These are phyloP conservation scores for Nissolia schottii DNA, from an alignment of 306 rosid genomes.

Conservation along the genomic window DNA sequence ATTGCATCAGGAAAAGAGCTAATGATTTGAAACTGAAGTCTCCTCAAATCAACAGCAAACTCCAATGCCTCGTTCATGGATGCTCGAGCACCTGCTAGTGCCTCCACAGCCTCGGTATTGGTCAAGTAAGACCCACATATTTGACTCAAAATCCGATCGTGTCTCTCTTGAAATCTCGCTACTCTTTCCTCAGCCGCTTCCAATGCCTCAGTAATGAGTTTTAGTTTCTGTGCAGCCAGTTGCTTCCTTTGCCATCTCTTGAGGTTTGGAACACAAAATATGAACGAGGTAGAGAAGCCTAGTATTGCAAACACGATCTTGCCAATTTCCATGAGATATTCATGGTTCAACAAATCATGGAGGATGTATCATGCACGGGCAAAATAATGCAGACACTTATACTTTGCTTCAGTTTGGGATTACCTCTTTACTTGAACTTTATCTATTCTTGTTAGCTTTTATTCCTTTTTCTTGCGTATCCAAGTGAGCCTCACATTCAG, in stretches of 20 bases:
- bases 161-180: slow-evolving; percentile 50
- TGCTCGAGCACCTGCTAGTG: slow-evolving; percentile 40
- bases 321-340: slow-evolving; percentile 26
- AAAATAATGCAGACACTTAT: neutral
- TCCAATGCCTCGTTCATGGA: slow-evolving; percentile 48
- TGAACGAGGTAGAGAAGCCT: slow-evolving; percentile 50
- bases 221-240: slow-evolving; percentile 39
- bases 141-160: slow-evolving; percentile 45
- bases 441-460: neutral
- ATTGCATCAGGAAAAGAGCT: slow-evolving; percentile 37
- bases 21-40: slow-evolving; percentile 37
- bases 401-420: slow-evolving; percentile 29
- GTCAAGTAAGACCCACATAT: slow-evolving; percentile 46
- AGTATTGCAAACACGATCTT: slow-evolving; percentile 30
- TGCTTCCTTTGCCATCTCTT: slow-evolving; percentile 40
- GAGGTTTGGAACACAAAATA: slow-evolving; percentile 34
- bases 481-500: neutral
- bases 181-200: slow-evolving; percentile 56
- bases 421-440: slow-evolving; percentile 21
- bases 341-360: neutral
- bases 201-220: slow-evolving; percentile 43
- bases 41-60: slow-evolving; percentile 45
- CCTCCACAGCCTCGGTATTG: slow-evolving; percentile 44
- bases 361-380: neutral
- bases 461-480: neutral